Base-by-base conservation (phyloP, 1,284 basidiomycete genomes). In the Sporisorium iseilematis-ciliati region DNA sequence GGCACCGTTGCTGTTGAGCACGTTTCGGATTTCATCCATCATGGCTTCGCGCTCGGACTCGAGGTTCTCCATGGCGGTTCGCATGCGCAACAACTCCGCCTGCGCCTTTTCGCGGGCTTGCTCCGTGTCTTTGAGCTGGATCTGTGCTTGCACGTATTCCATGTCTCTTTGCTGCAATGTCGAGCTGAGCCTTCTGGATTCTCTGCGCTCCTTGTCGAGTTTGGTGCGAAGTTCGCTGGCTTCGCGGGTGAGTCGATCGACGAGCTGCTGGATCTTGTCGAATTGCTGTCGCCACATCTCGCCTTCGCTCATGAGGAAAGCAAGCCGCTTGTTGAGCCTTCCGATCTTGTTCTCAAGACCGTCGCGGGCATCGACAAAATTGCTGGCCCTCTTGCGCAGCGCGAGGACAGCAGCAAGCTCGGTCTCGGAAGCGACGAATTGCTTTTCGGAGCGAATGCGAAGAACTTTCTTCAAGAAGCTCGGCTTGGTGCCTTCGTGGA, bases 291-390 rank as follows among this genome's bases (percentile, higher is more conserved):
- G 88, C 93, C 93, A 94, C 46, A 94, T 87, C 82, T 94, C 93
- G 16, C 90, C 91, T 86, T 94, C 93, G 6, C 92, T 93, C 92
- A 94, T 93, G 78, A 94, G 87, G 88, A 94, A 94, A 86, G 94
- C 94, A 75, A 94, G 89, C 43, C 93, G 50, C 93, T 90, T 61
- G 54, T 62, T 80, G 58, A 69, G 65, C 54, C 67, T 46, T 82
- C 86, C 73, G 73, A 93, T 92, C 89, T 91, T 93, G 84, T 95
- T 93, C 75, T 92, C 90, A 51, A 97, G 88, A 26, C 81, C 80
- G 43, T 82, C 81, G 40, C 81, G 75, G 18, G 93, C 93, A 82
- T 97, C 94, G 42, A 96, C 94, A 80, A 96, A 96, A 57, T 93
- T 93, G 10, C 90, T 91, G 8, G 93, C 93, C 51, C 93, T 91